Base-by-base conservation (phyloP, 352 stramenopile species). In the Pythium angustatum region DNA sequence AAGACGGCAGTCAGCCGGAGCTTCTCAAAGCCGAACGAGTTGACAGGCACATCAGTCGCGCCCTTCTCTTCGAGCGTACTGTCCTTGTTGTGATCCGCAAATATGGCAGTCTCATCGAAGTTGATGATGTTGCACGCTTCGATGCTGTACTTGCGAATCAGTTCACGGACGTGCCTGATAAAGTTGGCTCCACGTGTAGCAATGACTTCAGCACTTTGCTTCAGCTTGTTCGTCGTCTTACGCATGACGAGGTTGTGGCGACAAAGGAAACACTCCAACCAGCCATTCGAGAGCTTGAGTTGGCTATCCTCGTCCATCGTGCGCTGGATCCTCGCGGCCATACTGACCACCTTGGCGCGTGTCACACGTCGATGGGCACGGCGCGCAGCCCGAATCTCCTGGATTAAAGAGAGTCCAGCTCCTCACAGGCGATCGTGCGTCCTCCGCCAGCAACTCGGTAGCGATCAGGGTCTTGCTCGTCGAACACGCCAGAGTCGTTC, bases 11-110 rank as follows among this genome's bases (percentile, higher is more conserved):
- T 56, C 3, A 63, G 2, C 19, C 56, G 56, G 19, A 56, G 19
- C 30, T 63, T 54, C 43, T 63, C 56, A 7, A 63, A 44, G 10
- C 56, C 56, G 27, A 49, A 53, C 33, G 44, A 63, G 24, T 36
- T 45, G 26, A 63, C 28, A 11, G 45, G 43, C 28, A 63, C 56
- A 27, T 63, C 56, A 1, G 43, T 55, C 17, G 56, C 56, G 2
- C 56, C 56, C 5, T 33, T 19, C n/a, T 44, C 44, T 27, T 63
- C 31, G 1, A 63, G 21, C 30, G 44, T 63, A 5, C 9, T 33
- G 44, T 55, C 43, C 43, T 55, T 47, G 30, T 36, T 38, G 33
- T 55, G 56, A 3, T 62, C 54, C 28, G 28, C 36, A 53, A 62
- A 53, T 2, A 62, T 28, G 11, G 54, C 27, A 27, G 41, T 53